Evolutionary conservation across 176 grass and related monocot genomes (phyloP), one percentile per base, ranked within the genome.

Genomic region (Carex pumila): DNA sequence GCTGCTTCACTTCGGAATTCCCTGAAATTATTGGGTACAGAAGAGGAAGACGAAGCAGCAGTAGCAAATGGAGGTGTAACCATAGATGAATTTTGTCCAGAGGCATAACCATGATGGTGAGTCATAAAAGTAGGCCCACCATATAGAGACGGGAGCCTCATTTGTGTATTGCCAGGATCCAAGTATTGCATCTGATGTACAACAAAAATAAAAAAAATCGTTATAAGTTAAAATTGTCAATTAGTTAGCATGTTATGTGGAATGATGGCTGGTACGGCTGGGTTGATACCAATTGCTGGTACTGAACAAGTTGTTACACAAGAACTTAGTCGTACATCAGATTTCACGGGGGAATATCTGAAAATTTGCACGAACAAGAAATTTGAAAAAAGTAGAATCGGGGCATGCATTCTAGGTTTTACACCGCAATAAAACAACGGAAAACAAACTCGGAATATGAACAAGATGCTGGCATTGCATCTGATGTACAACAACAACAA

Each of bases 321-420:
- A 31, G n/a, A 6, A 54, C 21, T 15, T 53, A 54, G 3, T 31
- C 72, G 54, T 53, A 17, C 17, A 32, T 1, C 56, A 31, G 13
- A 3, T 30, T 55, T 4, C 5, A 15, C 49, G 56, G 22, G 41
- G 49, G 5, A 29, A 17, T 31, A 75, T 53, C 7, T 45, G 1
- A 53, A 54, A 77, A 9, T 43, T 34, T 66, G 15, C 17, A 43
- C 14, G 32, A 71, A 71, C 14, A 18, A 34, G 17, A n/a, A 41
- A 3, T 71, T n/a, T 5, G 12, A 14, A 36, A 67, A 18, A n/a
- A 37, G 6, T 52, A 37, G 9, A 80, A 80, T 80, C 39, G 56
- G 54, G 58, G 54, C 12, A 79, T 59, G 15, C 31, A 82, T 65
- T 82, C 39, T 81, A 81, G 79, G 75, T 58, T 64, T 81, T 25